These are phyloP conservation scores for Spinacia oleracea DNA, from an alignment of 179 eudicot species.

Conservation along the genomic window DNA sequence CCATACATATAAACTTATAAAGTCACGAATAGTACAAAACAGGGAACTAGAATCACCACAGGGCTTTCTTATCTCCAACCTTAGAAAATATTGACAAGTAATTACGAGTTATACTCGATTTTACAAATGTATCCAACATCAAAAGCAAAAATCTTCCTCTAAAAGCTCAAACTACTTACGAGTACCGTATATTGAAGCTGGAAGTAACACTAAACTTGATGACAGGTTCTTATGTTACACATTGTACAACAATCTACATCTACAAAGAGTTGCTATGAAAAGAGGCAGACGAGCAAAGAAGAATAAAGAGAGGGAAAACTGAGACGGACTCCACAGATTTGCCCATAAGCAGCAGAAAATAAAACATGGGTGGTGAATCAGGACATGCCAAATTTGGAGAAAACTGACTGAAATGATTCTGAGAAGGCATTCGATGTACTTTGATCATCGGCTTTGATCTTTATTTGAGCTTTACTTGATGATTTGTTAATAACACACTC, in stretches of 20 bases:
- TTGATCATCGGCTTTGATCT: constrained; percentile 93
- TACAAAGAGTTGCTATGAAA: constrained; percentile 20
- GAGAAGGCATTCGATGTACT: constrained; percentile 72
- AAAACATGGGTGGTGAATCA: constrained; percentile 18
- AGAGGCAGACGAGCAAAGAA: neutral
- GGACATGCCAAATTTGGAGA: constrained; percentile 61
- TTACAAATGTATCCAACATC: neutral
- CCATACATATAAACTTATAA: neutral
- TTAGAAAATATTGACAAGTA: neutral
- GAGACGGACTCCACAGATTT: neutral
- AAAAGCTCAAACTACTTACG: neutral
- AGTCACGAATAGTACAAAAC: neutral
- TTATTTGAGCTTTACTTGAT: constrained; percentile 76
- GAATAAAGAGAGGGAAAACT: neutral
- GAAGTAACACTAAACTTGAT: constrained; percentile 16
- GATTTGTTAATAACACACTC: constrained; percentile 89
- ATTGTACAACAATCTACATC: constrained; percentile 33
- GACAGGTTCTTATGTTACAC: constrained; percentile 24
- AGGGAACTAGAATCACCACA: neutral
- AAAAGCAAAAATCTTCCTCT: neutral
- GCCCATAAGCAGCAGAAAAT: neutral
- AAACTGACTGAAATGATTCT: constrained; percentile 71
- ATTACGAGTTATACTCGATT: neutral
- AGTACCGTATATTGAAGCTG: constrained; percentile 3
- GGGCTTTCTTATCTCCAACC: neutral